Conservation (phyloP, 148 eudicot species). For the Chenopodium album region DNA sequence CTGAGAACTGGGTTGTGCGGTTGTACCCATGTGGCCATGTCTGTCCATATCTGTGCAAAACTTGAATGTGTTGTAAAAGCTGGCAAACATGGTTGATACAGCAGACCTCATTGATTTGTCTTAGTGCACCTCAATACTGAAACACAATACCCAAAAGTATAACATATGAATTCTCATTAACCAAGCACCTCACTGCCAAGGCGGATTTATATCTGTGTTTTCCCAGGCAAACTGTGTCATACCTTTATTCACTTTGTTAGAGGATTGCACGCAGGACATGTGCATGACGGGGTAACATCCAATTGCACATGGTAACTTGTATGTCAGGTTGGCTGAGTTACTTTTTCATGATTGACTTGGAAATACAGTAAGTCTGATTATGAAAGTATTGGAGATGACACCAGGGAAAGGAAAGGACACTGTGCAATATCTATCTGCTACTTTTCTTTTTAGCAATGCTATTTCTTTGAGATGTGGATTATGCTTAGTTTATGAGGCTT, state of each 20-base stretch:
- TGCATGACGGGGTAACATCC: not conserved
- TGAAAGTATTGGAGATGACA: not conserved
- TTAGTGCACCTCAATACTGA: not conserved
- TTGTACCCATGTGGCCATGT: not conserved
- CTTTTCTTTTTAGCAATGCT: not conserved
- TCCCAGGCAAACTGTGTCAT: not conserved
- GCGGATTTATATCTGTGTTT: not conserved
- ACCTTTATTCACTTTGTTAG: not conserved
- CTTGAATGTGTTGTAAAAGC: not conserved
- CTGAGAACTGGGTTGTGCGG: slow-evolving; percentile 5
- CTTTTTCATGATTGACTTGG: not conserved
- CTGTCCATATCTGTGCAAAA: not conserved
- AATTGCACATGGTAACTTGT: not conserved
- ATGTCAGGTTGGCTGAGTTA: not conserved
- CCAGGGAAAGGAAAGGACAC: not conserved
- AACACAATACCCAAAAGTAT: not conserved
- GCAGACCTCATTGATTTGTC: not conserved
- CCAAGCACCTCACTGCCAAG: slow-evolving; percentile 1
- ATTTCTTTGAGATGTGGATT: not conserved
- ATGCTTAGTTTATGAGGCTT: not conserved
- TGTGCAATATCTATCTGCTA: not conserved
- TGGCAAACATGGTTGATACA: not conserved
- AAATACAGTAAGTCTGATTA: not conserved
- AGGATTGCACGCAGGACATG: not conserved
- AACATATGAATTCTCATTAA: not conserved